A percentile compares a stretch with the other conserved stretches of the same genome.
Conservation (phyloP, 1,139 yeast species). For the Yamadazyma siamensis region DNA sequence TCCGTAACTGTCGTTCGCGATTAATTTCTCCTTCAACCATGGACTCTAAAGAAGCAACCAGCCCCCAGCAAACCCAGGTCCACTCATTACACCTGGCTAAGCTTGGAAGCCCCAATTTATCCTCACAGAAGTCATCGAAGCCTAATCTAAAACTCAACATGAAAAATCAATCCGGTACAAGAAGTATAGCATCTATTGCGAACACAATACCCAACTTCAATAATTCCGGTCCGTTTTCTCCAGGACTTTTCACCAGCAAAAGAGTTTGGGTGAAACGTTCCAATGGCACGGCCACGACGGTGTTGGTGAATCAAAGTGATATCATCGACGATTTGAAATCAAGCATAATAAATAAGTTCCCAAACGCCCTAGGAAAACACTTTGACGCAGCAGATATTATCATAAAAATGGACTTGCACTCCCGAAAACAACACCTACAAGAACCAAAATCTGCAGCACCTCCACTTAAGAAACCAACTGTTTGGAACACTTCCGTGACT, state of each 20-base stretch:
- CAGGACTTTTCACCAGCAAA: constrained; percentile 16
- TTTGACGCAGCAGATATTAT: constrained; percentile 70
- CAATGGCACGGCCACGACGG: constrained; percentile 64
- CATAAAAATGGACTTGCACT: constrained; percentile 34
- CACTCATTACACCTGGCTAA: background rate
- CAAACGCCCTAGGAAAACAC: constrained; percentile 59
- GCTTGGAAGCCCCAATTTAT: constrained; percentile 1
- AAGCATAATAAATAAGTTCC: constrained; percentile 58
- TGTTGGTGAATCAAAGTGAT: constrained; percentile 51
- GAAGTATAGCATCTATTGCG: constrained; percentile 12
- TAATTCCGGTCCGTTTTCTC: constrained; percentile 16
- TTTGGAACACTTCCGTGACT: constrained; percentile 11
- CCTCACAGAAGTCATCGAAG: constrained; percentile 4
- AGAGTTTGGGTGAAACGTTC: constrained; percentile 67
- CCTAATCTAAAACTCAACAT: constrained; percentile 15
- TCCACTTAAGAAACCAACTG: constrained; percentile 14
- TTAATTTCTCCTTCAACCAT: no score
- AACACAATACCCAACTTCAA: constrained; percentile 13
- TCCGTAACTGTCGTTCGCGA: no score
- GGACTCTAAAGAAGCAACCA: constrained; percentile 1
- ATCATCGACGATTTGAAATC: constrained; percentile 73
- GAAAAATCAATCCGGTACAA: constrained; percentile 6
- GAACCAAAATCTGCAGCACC: constrained; percentile 5
- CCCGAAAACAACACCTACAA: constrained; percentile 10
- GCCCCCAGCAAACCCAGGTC: background rate